Conservation (phyloP, 306 rosid species). For the Acacia acuminata region DNA sequence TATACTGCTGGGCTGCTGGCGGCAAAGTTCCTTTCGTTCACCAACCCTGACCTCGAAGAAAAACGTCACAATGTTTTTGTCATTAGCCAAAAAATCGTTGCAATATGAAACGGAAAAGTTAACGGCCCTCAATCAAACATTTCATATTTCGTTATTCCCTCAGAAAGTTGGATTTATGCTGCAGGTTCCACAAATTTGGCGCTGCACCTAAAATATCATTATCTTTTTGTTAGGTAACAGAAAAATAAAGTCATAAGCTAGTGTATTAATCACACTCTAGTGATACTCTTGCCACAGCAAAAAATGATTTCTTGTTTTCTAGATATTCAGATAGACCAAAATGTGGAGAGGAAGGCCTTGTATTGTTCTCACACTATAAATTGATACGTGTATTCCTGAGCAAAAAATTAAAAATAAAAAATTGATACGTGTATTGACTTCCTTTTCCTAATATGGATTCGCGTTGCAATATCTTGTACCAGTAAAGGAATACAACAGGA, state of each 20-base stretch:
- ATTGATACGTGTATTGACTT: background rate
- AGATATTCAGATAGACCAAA: background rate
- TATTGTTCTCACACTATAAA: background rate
- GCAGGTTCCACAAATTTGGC: background rate
- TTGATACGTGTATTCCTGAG: no score
- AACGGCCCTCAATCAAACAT: background rate
- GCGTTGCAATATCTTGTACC: background rate
- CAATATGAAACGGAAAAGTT: background rate
- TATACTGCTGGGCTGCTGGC: background rate
- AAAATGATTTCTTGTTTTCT: background rate
- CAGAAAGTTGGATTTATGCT: background rate
- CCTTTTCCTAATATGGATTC: background rate
- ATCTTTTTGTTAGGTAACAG: background rate
- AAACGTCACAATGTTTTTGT: background rate
- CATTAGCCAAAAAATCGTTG: background rate
- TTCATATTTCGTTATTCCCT: background rate
- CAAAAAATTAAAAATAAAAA: no score
- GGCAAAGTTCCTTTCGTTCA: slow-evolving; percentile 16
- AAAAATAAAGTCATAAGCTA: background rate
- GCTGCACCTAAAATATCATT: background rate
- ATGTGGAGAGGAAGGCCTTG: background rate
- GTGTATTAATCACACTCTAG: background rate
- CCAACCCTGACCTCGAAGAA: background rate
- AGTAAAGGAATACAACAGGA: background rate
- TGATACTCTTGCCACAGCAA: background rate